Base-by-base conservation (phyloP, 2,329 filamentous ascomycete genomes). In the Dactylellina drechsleri region DNA sequence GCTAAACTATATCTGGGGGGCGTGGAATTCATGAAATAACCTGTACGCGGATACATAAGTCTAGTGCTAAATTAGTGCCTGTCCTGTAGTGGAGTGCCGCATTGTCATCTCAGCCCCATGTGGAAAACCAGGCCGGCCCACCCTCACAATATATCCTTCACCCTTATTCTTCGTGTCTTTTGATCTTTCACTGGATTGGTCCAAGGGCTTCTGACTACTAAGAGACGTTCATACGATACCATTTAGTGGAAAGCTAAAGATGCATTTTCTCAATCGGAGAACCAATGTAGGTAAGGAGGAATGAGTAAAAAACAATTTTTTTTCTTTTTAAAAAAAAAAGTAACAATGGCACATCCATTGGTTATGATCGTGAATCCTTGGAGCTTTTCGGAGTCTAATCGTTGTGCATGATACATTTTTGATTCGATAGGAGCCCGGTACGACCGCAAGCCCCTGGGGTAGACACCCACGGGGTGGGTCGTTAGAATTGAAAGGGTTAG, bases 381-480 rank as follows among this genome's bases (percentile, higher is more conserved):
- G 57, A 57, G 28, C 10, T 57, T 40, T 40, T 56, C 31, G 28
- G 61, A 56, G 57, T 50, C 56, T 60, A 47, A 50, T 49, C 28
- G 31, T 12, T 26, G n/a, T 23, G 18, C 40, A 12, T 47, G 4
- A 59, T 62, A 47, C 10, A 18, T 5, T 58, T 23, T 15, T 74
- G 41, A 66, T 74, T 66, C 57, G 70, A 67, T 28, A 43, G 26
- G 23, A 59, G 16, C 40, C 61, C 56, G 62, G 61, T 60, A 58
- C 26, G 41, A 28, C 62, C 36, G 57, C 31, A 18, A 52, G 5
- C 16, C 57, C 20, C 31, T 23, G 18, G 54, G 54, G 54, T 43
- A 58, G 36, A 53, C 41, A 62, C 62, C 49, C 49, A 23, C n/a
- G 41, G 26, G 28, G 45, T 16, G 61, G 49, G 70, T 59, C 20